Conservation (phyloP, 2,329 filamentous ascomycete genomes). For the Mycocentrospora acerina region DNA sequence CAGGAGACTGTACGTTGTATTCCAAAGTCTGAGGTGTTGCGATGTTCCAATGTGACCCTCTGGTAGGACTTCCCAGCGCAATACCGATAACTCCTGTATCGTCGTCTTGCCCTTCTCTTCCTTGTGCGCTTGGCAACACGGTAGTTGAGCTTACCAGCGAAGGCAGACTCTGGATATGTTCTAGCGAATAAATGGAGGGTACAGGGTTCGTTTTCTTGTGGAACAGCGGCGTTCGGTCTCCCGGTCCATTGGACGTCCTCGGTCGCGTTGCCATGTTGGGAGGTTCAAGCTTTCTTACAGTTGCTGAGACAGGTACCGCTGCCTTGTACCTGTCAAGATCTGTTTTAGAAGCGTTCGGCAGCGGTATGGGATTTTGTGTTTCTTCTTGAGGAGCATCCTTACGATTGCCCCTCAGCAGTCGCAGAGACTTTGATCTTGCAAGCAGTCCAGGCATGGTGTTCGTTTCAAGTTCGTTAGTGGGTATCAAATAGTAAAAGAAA, state of each 20-base stretch:
- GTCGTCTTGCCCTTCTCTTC: slow-evolving; percentile 25
- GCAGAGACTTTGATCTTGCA: slow-evolving; percentile 41
- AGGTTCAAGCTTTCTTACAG: slow-evolving; percentile 27
- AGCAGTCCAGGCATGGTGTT: slow-evolving; percentile 42
- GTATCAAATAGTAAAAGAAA: slow-evolving; percentile 30
- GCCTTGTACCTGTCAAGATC: slow-evolving; percentile 37
- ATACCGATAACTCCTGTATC: slow-evolving; percentile 35
- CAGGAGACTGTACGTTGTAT: slow-evolving; percentile 6
- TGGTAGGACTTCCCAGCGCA: slow-evolving; percentile 43
- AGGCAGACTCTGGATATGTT: slow-evolving; percentile 27
- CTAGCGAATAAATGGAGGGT: slow-evolving; percentile 24
- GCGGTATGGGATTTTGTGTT: slow-evolving; percentile 25
- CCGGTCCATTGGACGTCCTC: slow-evolving; percentile 37
- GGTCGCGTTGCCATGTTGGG: slow-evolving; percentile 36
- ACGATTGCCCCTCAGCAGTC: slow-evolving; percentile 35
- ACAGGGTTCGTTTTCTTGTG: slow-evolving; percentile 39
- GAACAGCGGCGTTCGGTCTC: slow-evolving; percentile 36
- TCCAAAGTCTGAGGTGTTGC: slow-evolving; percentile 20
- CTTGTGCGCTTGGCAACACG: slow-evolving; percentile 33
- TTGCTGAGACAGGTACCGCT: slow-evolving; percentile 26
- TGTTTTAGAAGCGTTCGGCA: slow-evolving; percentile 20
- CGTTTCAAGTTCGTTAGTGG: slow-evolving; percentile 40
- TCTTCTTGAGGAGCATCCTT: slow-evolving; percentile 34
- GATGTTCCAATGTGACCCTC: slow-evolving; percentile 29
- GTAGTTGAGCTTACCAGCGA: slow-evolving; percentile 33